Evolutionary conservation across 1,139 yeast genomes (phyloP), one percentile per base, ranked within the genome.

Genomic region (Geotrichum klebahnii): DNA sequence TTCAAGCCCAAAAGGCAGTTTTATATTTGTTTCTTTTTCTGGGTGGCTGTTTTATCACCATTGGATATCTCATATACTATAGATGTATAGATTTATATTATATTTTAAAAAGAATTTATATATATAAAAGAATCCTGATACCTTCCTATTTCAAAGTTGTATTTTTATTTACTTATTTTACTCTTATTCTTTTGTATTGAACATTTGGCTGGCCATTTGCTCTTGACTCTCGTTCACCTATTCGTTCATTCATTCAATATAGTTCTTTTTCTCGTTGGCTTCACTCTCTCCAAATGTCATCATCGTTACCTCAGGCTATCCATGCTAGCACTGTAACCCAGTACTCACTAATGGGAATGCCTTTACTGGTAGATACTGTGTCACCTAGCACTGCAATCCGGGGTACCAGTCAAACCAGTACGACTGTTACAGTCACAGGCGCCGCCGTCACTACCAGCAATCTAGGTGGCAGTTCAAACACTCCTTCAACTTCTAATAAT

Each of bases 291-390:
- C n/a, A n/a, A 2, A 37, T n/a, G 8, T n/a, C 34, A 2, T 29
- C 37, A 14, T 2, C 35, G 12, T 41, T 48, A 3, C 48, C 51
- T 6, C 24, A 26, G n/a, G 48, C 41, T n/a, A 44, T 48, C 14
- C 44, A 38, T 9, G 48, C 51, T 6, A 48, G 42, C 37, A 39
- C 48, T 17, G 51, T 39, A 9, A 20, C 32, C 3, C 20, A 28
- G 23, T 12, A 26, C 3, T 41, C 36, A 16, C 6, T 44, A 16
- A 26, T 39, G 19, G 45, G 33, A n/a, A 19, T 44, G 14, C 48
- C 51, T 5, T 20, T 48, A n/a, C 51, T 48, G 9, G 44, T 48
- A n/a, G 51, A 48, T 24, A 48, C 51, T n/a, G 22, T 24, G 29
- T 20, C 38, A 8, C 38, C 28, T 10, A 42, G 20, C 33, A 22